phyloP scores from a whole-genome alignment of 2,329 filamentous ascomycete species.

The Ceratocystis ficicola region DNA sequence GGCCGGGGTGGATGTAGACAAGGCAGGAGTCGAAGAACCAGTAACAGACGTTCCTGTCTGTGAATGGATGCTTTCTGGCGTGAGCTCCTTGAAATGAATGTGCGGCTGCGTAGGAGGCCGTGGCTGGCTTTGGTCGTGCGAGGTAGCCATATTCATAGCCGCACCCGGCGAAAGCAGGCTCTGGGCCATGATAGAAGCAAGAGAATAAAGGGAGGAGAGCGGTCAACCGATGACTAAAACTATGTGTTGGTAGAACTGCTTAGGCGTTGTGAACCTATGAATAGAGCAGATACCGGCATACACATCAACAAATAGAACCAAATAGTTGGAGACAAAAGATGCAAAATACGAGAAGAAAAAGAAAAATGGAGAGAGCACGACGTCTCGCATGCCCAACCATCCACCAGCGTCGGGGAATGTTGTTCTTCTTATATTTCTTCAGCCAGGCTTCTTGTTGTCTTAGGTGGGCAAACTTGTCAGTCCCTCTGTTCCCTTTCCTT shows the following conservation, averaged over 20 bases:
- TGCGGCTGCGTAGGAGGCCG: neutral
- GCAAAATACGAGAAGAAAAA: neutral
- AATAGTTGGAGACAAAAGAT: neutral
- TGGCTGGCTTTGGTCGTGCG: neutral
- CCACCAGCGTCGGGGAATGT: neutral
- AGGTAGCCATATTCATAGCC: neutral
- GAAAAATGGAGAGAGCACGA: neutral
- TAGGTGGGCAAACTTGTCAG: conserved; percentile 5
- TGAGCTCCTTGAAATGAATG: neutral
- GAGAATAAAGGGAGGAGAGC: neutral
- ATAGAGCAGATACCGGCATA: neutral
- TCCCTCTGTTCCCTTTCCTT: neutral
- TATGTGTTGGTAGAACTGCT: neutral
- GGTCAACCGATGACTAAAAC: neutral
- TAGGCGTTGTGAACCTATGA: neutral
- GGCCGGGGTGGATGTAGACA: neutral
- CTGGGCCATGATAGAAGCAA: neutral
- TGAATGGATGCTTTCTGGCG: neutral
- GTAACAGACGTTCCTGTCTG: neutral
- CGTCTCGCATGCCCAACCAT: neutral
- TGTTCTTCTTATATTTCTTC: neutral
- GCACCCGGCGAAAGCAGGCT: neutral
- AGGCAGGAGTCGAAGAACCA: neutral
- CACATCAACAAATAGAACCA: neutral
- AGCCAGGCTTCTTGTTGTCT: neutral